These are phyloP conservation scores for Globisporangium recalcitrans DNA, from an alignment of 352 stramenopile species.

Conservation along the genomic window DNA sequence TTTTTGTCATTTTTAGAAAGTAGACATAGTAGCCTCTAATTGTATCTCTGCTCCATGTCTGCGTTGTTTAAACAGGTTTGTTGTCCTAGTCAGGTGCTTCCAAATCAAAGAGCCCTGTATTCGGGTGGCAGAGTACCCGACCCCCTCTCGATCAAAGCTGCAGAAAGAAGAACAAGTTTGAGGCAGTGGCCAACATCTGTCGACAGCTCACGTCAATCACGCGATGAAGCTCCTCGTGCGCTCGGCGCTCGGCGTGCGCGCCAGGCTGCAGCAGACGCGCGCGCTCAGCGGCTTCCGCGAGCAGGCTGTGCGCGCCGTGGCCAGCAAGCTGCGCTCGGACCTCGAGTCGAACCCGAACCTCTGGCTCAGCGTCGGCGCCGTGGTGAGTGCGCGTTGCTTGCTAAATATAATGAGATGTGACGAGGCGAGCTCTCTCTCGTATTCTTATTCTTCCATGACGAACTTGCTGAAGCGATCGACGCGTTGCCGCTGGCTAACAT, in stretches of 20 bases:
- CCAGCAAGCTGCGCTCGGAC: slow-evolving; percentile 51
- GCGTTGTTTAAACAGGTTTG: background rate
- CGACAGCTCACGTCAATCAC: slow-evolving; percentile 1
- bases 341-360: slow-evolving; percentile 80
- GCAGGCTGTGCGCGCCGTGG: slow-evolving; percentile 51
- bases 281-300: slow-evolving; percentile 58
- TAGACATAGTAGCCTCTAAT: too few relatives aligned
- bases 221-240: slow-evolving; percentile 6
- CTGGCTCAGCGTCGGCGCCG: slow-evolving; percentile 70
- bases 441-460: slow-evolving; percentile 5
- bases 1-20: too few relatives aligned
- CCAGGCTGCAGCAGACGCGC: slow-evolving; percentile 9
- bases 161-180: background rate
- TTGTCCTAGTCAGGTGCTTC: background rate
- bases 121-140: background rate
- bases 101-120: background rate
- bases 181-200: slow-evolving; percentile 7
- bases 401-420: background rate
- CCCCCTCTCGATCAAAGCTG: background rate
- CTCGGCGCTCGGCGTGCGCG: slow-evolving; percentile 1
- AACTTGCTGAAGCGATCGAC: background rate
- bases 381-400: slow-evolving; percentile 65
- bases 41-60: background rate
- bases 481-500: background rate
- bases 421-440: background rate